These are phyloP conservation scores for Rosa chinensis DNA, from an alignment of 306 rosid species.

Conservation along the genomic window DNA sequence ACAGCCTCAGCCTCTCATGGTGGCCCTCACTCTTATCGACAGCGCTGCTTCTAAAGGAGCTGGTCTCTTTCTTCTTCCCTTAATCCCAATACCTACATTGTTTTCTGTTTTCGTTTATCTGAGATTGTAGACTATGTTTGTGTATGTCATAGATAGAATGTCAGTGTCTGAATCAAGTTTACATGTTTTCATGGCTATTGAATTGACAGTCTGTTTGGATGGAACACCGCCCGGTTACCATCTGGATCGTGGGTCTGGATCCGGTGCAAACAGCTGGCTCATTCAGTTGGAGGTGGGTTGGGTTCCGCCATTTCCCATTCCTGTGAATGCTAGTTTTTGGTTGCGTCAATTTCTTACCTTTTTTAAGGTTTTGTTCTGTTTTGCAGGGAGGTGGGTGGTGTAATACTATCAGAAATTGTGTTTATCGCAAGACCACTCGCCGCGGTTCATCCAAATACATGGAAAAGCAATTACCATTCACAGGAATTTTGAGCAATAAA, in stretches of 20 bases:
- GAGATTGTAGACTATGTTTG: background rate
- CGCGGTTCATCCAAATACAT: conserved; percentile 75
- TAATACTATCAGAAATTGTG: conserved; percentile 63
- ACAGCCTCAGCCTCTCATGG: conserved; percentile 45
- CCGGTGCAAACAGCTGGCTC: conserved; percentile 82
- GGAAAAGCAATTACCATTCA: conserved; percentile 73
- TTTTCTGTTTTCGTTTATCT: background rate
- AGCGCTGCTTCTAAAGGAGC: conserved; percentile 79
- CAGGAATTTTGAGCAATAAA: conserved; percentile 73
- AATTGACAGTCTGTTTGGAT: conserved; percentile 75
- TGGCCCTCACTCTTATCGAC: conserved; percentile 66
- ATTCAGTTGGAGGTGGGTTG: conserved; percentile 73
- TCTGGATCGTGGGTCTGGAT: conserved; percentile 64
- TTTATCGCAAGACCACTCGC: conserved; percentile 83
- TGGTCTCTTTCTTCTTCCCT: conserved; percentile 40
- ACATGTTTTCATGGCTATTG: background rate
- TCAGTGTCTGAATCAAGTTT: background rate
- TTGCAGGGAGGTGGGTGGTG: conserved; percentile 96
- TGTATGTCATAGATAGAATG: background rate
- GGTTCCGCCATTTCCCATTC: background rate
- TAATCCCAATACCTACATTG: background rate
- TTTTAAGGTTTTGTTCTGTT: background rate
- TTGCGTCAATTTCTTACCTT: background rate
- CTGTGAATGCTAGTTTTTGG: background rate
- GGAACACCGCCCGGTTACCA: conserved; percentile 93